phyloP scores from a whole-genome alignment of 2,329 filamentous ascomycete species.

The Hortaea werneckii region DNA sequence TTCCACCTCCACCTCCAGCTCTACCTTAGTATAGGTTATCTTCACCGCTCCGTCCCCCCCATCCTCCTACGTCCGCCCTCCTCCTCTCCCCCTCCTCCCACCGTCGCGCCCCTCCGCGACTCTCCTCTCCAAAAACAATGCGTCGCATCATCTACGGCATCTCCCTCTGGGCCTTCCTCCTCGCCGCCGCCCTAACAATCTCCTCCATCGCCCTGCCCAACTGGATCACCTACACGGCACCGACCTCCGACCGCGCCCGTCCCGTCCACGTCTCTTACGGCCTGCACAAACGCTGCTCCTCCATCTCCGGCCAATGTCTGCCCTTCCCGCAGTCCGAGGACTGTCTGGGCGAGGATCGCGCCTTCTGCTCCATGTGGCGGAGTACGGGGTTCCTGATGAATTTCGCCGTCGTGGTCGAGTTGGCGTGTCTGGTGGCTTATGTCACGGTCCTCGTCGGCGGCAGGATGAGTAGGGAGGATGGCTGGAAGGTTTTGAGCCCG shows the following conservation, averaged over 20 bases:
- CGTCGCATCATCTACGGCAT: conserved; percentile 39
- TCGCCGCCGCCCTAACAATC: conserved; percentile 60
- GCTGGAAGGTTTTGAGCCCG: conserved; percentile 66
- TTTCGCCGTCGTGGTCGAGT: conserved; percentile 70
- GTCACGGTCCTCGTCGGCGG: conserved; percentile 67
- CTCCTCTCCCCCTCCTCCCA: too few relatives aligned
- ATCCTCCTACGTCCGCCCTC: too few relatives aligned
- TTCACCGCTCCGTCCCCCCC: too few relatives aligned
- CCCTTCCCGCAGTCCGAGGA: conserved; percentile 59
- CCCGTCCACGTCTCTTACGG: conserved; percentile 60
- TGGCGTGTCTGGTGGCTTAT: conserved; percentile 72
- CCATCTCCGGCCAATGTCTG: conserved; percentile 51
- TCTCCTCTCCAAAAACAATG: conserved; percentile 24
- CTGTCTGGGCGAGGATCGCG: conserved; percentile 55
- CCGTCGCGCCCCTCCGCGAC: too few relatives aligned
- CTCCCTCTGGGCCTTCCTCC: conserved; percentile 38
- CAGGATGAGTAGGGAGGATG: conserved; percentile 66
- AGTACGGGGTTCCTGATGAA: conserved; percentile 80
- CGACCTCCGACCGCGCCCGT: conserved; percentile 18
- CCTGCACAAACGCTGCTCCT: conserved; percentile 72
- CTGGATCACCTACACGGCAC: conserved; percentile 52
- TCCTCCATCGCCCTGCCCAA: conserved; percentile 57
- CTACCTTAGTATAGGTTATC: too few relatives aligned
- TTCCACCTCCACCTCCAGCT: too few relatives aligned
- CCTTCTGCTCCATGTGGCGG: conserved; percentile 89